Base-by-base conservation (phyloP, 1,284 basidiomycete genomes). In the Singerocomus inundabilis region DNA sequence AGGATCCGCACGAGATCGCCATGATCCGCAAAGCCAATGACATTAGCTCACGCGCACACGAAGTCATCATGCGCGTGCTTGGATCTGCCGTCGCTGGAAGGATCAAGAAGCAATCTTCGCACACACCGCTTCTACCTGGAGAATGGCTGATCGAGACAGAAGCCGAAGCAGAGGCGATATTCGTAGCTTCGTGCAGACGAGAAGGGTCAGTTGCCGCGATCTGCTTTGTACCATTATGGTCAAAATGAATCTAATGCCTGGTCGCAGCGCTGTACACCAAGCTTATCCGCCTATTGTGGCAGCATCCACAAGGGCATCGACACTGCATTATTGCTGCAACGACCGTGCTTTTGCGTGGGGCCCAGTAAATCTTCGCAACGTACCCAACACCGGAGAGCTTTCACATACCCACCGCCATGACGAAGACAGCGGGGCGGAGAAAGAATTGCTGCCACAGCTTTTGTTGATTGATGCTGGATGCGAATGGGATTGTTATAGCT, bases 241-340 rank as follows among this genome's bases (percentile, higher is more conserved):
- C 10, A 3, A 43, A 36, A 49, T n/a, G 28, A 38, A 45, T 55
- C 36, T 54, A 25, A 53, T 47, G 2, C 5, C 43, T 31, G 26
- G 43, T 46, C 45, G 15, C 46, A 92, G 91, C 16, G 76, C 91
- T 5, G 77, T 84, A n/a, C 89, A 91, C 54, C 88, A 91, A 71
- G 91, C 93, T 0, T 96, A 97, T 68, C 76, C 91, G 10, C 93
- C 93, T 1, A 95, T 96, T 51, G 88, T 93, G 8, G 93, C 92
- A 0, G 85, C 87, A 1, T 88, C 91, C 0, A 82, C 81, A 3
- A 79, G 90, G 25, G 92, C 93, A 2, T 85, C 91, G 6, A 95
- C 91, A 0, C 72, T 97, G 5, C 93, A 96, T 63, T 96, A 96
- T 67, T 93, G 91, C 59, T 90, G 88, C 68, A 91, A 90, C 58